phyloP scores from a whole-genome alignment of 345 rosid species.

The Mangifera indica region DNA sequence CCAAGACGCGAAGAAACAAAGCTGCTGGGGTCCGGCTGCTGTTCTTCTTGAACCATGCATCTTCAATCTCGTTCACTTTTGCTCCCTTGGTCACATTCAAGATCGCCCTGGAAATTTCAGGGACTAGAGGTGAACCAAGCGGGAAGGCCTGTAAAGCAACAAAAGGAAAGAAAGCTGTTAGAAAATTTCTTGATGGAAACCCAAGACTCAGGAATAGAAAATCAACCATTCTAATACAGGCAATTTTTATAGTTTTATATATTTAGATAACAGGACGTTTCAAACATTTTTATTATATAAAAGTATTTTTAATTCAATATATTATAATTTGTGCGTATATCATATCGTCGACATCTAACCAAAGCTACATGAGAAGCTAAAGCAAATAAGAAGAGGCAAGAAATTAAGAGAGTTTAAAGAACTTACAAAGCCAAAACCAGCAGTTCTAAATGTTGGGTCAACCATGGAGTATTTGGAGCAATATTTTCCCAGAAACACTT shows the following conservation, averaged over 20 bases:
- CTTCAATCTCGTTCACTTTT: conserved; percentile 27
- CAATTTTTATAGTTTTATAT: too few relatives aligned
- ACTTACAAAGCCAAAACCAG: conserved; percentile 50
- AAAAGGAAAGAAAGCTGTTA: background rate
- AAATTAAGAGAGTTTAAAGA: background rate
- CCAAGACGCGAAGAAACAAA: conserved; percentile 34
- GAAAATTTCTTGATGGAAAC: too few relatives aligned
- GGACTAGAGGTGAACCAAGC: conserved; percentile 37
- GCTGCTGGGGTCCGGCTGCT: conserved; percentile 24
- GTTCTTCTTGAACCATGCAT: conserved; percentile 24
- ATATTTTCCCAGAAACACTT: conserved; percentile 35
- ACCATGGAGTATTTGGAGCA: conserved; percentile 37
- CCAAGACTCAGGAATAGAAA: too few relatives aligned
- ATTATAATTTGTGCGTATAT: too few relatives aligned
- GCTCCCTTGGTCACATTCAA: conserved; percentile 36
- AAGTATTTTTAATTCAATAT: too few relatives aligned
- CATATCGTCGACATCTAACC: too few relatives aligned
- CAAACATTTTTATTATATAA: too few relatives aligned
- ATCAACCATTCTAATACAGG: too few relatives aligned
- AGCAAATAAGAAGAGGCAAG: too few relatives aligned
- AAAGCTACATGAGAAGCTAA: too few relatives aligned
- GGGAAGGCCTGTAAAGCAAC: conserved; percentile 37
- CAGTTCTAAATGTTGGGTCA: conserved; percentile 29
- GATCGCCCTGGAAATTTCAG: conserved; percentile 45
- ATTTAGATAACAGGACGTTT: too few relatives aligned